phyloP scores from a whole-genome alignment of 441 rosid genomes.

The Monsonia emarginata region DNA sequence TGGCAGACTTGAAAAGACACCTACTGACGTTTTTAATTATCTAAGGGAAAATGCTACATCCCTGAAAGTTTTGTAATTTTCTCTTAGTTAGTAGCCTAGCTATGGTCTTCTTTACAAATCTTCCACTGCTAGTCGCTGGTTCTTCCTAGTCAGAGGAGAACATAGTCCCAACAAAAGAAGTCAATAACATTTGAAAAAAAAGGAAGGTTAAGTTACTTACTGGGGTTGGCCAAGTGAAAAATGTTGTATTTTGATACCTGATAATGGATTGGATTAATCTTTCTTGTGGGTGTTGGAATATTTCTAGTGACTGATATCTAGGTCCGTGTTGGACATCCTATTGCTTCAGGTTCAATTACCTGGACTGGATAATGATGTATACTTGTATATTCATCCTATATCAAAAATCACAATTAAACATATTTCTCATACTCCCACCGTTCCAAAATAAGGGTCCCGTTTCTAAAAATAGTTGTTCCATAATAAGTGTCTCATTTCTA shows the following conservation, averaged over 20 bases:
- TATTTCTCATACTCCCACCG: neutral
- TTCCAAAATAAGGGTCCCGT: too few species aligned
- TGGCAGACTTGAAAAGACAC: neutral
- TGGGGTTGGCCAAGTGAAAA: too few species aligned
- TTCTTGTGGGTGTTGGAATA: too few species aligned
- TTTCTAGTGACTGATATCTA: neutral
- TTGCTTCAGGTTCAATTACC: neutral
- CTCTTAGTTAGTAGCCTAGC: neutral
- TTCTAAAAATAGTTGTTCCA: too few species aligned
- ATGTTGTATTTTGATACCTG: neutral
- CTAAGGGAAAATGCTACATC: neutral
- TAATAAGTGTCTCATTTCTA: too few species aligned
- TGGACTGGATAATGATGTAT: neutral
- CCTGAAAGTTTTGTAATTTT: neutral
- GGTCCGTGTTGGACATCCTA: neutral
- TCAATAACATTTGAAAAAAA: too few species aligned
- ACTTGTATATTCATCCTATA: neutral
- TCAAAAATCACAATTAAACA: neutral
- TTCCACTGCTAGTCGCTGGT: neutral
- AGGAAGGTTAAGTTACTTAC: neutral
- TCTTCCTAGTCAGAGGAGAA: neutral
- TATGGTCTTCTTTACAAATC: neutral
- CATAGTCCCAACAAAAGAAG: neutral
- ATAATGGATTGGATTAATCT: too few species aligned
- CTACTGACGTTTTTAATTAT: neutral